phyloP scores from a whole-genome alignment of 1,139 yeast species.

The Scheffersomyces parashehatae region DNA sequence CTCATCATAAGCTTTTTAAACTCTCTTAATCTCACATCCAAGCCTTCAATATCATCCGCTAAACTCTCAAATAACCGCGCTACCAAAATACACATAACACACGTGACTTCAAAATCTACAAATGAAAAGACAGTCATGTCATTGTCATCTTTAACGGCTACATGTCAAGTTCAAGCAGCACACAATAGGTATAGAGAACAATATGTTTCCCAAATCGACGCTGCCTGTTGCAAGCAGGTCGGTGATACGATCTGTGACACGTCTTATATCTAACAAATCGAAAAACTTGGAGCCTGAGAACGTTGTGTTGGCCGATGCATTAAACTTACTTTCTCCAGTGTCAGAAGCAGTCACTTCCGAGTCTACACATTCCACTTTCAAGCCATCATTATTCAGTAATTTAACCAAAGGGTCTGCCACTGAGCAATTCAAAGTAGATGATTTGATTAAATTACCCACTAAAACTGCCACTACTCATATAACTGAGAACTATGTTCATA shows the following conservation, averaged over 20 bases:
- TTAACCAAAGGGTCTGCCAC: conserved; percentile 33
- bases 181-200: too few species aligned
- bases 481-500: conserved; percentile 17
- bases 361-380: conserved; percentile 15
- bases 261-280: conserved; percentile 10
- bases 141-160: too few species aligned
- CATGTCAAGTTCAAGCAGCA: too few species aligned
- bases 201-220: neutral
- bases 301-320: conserved; percentile 37
- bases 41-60: too few species aligned
- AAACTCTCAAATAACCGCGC: too few species aligned
- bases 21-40: too few species aligned
- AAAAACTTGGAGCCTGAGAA: conserved; percentile 17
- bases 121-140: too few species aligned
- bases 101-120: too few species aligned
- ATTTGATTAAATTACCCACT: conserved; percentile 11
- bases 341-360: conserved; percentile 6
- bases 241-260: neutral
- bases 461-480: conserved; percentile 6
- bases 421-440: conserved; percentile 26
- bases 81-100: too few species aligned
- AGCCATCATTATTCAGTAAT: conserved; percentile 38
- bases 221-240: neutral
- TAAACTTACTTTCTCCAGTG: conserved; percentile 36
- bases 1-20: too few species aligned